Percentiles rank a stretch among this genome's conserved stretches.
Evolutionary conservation across 495 filamentous ascomycete species (phyloP).

Genomic region (Trichoderma virens): DNA sequence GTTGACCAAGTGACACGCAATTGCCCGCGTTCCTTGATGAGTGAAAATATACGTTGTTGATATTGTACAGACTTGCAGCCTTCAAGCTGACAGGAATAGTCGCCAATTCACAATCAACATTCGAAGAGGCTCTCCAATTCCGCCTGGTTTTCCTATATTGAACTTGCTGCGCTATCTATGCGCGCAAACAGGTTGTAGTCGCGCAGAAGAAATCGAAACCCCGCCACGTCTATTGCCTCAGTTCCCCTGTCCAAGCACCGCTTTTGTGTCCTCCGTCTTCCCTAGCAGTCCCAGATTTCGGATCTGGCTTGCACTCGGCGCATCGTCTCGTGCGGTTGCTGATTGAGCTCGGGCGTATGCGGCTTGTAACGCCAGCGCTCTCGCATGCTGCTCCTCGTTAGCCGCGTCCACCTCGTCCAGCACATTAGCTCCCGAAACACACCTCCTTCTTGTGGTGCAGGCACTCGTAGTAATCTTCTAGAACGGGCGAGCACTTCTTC

Average conservation of each 20-base stretch:
- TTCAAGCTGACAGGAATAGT: not conserved
- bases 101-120: not conserved
- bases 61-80: not conserved
- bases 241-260: slow-evolving; percentile 35
- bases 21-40: no score
- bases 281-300: slow-evolving; percentile 74
- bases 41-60: no score
- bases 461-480: slow-evolving; percentile 98
- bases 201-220: not conserved
- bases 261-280: slow-evolving; percentile 71
- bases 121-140: not conserved
- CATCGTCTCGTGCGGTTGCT: slow-evolving; percentile 66
- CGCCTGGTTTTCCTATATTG: not conserved
- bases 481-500: slow-evolving; percentile 78
- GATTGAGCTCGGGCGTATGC: slow-evolving; percentile 82
- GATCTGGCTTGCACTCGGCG: slow-evolving; percentile 65
- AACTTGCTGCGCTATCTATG: slow-evolving; percentile 16
- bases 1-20: no score
- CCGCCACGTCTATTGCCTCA: not conserved
- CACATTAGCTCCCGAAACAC: slow-evolving; percentile 18
- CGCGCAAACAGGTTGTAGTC: slow-evolving; percentile 5
- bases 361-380: slow-evolving; percentile 49
- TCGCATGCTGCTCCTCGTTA: slow-evolving; percentile 11
- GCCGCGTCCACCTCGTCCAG: not conserved
- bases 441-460: slow-evolving; percentile 98